phyloP scores from a whole-genome alignment of 2,329 filamentous ascomycete species.

The Penicillium expansum region DNA sequence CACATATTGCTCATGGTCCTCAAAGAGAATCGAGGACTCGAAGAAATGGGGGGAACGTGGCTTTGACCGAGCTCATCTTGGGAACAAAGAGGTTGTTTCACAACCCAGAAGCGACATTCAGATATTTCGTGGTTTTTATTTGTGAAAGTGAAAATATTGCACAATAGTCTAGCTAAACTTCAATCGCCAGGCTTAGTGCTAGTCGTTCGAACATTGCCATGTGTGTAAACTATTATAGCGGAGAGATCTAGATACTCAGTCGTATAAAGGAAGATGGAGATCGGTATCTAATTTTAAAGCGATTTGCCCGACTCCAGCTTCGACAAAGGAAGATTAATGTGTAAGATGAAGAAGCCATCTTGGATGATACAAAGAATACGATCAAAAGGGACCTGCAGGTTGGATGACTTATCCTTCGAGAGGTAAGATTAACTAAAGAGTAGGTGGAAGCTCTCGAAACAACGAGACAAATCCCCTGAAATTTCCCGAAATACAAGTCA shows the following conservation, averaged over 20 bases:
- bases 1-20: too few relatives aligned
- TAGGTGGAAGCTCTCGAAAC: not conserved
- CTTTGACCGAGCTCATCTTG: not conserved
- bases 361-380: not conserved
- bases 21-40: not conserved
- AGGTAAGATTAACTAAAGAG: not conserved
- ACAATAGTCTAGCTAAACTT: too few relatives aligned
- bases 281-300: not conserved
- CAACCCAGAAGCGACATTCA: rapidly evolving
- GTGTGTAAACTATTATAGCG: too few relatives aligned
- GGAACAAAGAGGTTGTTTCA: not conserved
- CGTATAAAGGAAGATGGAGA: not conserved
- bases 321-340: not conserved
- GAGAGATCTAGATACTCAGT: not conserved
- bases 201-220: too few relatives aligned
- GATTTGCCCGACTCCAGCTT: not conserved
- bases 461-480: too few relatives aligned
- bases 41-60: not conserved
- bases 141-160: not conserved
- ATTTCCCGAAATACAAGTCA: not conserved
- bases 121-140: not conserved
- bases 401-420: not conserved
- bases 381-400: not conserved
- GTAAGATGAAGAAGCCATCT: not conserved
- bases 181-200: not conserved